Evolutionary conservation across 2,329 filamentous ascomycete genomes (phyloP), one percentile per base, ranked within the genome.

Genomic region (Hymenoscyphus infarciens): DNA sequence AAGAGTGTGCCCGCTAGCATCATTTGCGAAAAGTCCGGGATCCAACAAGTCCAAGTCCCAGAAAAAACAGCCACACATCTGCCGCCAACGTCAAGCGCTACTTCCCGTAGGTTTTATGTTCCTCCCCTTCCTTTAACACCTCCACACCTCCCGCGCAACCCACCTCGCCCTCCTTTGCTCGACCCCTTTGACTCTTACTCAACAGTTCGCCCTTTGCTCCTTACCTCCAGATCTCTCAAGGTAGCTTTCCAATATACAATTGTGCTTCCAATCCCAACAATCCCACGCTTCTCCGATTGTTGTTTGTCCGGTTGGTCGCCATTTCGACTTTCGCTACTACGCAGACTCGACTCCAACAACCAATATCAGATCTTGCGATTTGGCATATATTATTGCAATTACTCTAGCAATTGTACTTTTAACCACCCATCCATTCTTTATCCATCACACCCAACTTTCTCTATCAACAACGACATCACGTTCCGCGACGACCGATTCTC

Each of bases 51-150:
- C 33, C 10, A 22, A 6, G 63, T 63, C 59, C 65, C 60, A 62
- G 61, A 62, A 58, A 49, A 60, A 61, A 27, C 65, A 56, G 63
- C 63, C 65, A 67, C 59, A 59, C 57, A 64, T 67, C 58, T 63
- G 49, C 66, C 62, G 63, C 64, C 67, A 65, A 65, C 64, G 27
- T 63, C 64, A 67, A 67, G 63, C 67, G 65, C 66, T 64, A 25
- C 65, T 67, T 67, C 39, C 61, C 38, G 61, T 39, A 15, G 31
- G 33, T 57, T 39, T 39, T 31, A 22, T 55, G 53, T 33, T 33
- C 33, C 31, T 31, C 53, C 53, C 54, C 29, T 61, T 57, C 59
- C 38, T 61, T 61, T 59, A 59, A 62, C 61, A 59, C 52, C 45
- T 55, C 45, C 56, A 61, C 56, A 52, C 54, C 60, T 57, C 60